Base-by-base conservation (phyloP, 1,139 yeast genomes). In the Protomyces macrosporus region DNA sequence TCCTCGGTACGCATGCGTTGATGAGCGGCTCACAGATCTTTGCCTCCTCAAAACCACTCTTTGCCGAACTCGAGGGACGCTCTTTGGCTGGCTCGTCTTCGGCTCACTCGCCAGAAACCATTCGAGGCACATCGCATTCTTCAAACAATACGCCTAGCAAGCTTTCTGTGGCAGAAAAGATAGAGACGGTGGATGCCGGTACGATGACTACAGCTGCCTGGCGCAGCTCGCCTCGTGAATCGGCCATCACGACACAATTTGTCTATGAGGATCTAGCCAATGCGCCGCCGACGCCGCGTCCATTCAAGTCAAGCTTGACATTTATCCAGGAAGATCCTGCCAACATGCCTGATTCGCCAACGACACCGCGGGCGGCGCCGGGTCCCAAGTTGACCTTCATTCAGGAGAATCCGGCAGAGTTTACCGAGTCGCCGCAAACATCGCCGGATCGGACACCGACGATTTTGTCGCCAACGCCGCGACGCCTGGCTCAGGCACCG, bases 151-250 rank as follows among this genome's bases (percentile, higher is more conserved):
- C 48, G 9, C 48, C 48, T 3, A 42, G 32, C 32, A 42, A 42
- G 48, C 9, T 14, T 16, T 42, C 48, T 14, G 9, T 42, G 32
- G 32, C 48, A 14, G 23, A 16, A n/a, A 14, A 16, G 16, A 30
- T 32, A 42, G 32, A 42, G 12, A 42, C 16, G 48, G 32, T 42
- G 9, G 48, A 42, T 23, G 45, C 45, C 14, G 36, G 60, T 35
- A 45, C 48, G 34, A 55, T 55, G 60, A 55, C 60, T 4, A 51
- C 48, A 32, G 60, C 34, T 4, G 45, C 60, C 35, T 55, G 60
- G 60, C 16, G 48, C 16, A 10, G 16, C 6, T 14, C 48, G 16
- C 48, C 48, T 7, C n/a, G 16, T 23, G 30, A 16, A n/a, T 14
- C 16, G 48, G 53, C 60, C 6, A 23, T 16, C 14, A 50, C 53